Evolutionary conservation across 106 monocot genomes (phyloP).

Genomic region (Posidonia australis): DNA sequence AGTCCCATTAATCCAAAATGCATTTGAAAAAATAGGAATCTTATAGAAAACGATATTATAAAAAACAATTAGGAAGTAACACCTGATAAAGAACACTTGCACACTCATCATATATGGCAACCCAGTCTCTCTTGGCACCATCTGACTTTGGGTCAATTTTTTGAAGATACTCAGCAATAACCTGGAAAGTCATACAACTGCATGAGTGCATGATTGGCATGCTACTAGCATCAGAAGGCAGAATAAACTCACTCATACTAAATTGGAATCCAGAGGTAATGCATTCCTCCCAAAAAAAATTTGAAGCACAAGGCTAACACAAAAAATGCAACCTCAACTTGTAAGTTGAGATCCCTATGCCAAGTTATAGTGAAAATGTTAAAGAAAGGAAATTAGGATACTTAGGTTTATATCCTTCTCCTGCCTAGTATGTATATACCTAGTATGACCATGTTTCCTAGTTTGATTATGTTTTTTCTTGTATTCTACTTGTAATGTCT

Average conservation of each 20-base stretch:
- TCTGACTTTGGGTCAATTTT: slow-evolving; percentile 97
- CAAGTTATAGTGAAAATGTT: too few relatives aligned
- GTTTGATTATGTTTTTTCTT: too few relatives aligned
- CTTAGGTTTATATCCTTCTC: too few relatives aligned
- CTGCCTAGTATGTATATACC: too few relatives aligned
- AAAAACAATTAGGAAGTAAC: slow-evolving; percentile 1
- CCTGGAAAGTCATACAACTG: slow-evolving; percentile 30
- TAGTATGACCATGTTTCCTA: too few relatives aligned
- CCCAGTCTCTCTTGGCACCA: slow-evolving; percentile 99
- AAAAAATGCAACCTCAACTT: too few relatives aligned
- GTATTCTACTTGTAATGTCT: too few relatives aligned
- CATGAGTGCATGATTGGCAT: not conserved
- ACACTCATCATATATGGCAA: slow-evolving; percentile 99
- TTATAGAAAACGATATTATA: slow-evolving; percentile 1
- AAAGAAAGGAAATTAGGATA: too few relatives aligned
- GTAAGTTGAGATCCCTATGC: too few relatives aligned
- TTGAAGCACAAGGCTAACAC: too few relatives aligned
- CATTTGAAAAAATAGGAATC: not conserved
- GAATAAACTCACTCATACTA: not conserved
- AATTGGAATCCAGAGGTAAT: not conserved
- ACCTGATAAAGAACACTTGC: slow-evolving; percentile 93
- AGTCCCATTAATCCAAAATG: too few relatives aligned
- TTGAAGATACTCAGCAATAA: slow-evolving; percentile 98
- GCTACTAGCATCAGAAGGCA: not conserved
- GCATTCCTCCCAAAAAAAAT: too few relatives aligned